Evolutionary conservation across 805 yeast species (phyloP), one percentile per base, ranked within the genome.

Genomic region (Lipomyces kockii): DNA sequence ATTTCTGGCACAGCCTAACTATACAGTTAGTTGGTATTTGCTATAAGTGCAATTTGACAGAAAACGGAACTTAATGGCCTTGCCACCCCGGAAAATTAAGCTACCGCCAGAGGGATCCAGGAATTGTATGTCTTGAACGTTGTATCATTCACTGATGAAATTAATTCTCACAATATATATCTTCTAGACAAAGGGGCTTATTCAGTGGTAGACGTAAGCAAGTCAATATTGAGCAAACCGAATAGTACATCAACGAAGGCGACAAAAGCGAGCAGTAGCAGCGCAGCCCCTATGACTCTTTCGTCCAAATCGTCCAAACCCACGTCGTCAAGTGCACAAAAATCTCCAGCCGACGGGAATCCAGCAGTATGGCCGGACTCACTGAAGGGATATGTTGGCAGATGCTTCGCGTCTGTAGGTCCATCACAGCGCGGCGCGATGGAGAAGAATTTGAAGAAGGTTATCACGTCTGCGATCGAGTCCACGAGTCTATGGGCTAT

Each of bases 311-410:
- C 61, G 8, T 34, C 39, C 20, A 53, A 14, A 29, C 9, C 39
- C 27, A 17, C 49, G 17, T 14, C 12, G 17, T 37, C 17, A 17
- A n/a, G 49, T 43, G 54, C 64, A 49, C 52, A 17, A 34, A 14
- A 25, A 59, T 20, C 34, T 52, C 34, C 61, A 32, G 57, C 60
- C n/a, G 11, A 32, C 43, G 60, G 25, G 22, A 20, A 34, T n/a
- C 32, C 66, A 12, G 53, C 22, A 4, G 60, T 49, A 29, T 87
- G 90, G 90, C 91, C 91, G 1, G 79, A 76, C n/a, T 74, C 83
- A 2, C 76, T 88, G 53, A 86, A 82, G 73, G 74, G 76, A 14
- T 88, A 86, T 74, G 86, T 87, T 6, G 79, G 80, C 3, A 70
- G 77, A 11, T 80, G 86, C 54, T 87, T 87, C 73, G 72, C 74